Base-by-base conservation (phyloP, 139 green algal species). In the Spirogloea muscicola region DNA sequence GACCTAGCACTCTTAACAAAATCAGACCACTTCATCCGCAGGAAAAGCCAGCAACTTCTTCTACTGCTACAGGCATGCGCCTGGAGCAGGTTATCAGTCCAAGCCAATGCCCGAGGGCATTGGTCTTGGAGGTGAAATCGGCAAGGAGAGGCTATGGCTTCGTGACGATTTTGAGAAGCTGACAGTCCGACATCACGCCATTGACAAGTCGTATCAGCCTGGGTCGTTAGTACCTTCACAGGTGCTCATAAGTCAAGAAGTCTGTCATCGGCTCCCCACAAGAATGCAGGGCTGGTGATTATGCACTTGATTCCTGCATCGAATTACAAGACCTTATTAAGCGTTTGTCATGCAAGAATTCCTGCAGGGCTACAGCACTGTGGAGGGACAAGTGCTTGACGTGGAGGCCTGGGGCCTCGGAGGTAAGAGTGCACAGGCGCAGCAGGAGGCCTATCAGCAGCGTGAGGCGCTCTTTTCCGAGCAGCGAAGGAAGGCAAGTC, bases 401-500 rank as follows among this genome's bases (percentile, higher is more conserved):
- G 48, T 74, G 9, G 25, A 68, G 27, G 65, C 46, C 7, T 74
- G 65, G 65, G 65, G 65, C 41, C 1, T 74, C 1, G 65, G 65
- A 0, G 65, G 65, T 29, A 29, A 31, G 44, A 27, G 0, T 0
- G 65, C 65, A 16, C 44, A 65, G 33, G 65, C 38, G 34, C 33
- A 74, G 65, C 13, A 27, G 43, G 21, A 21, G 16, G 42, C 65
- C 18, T 74, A 68, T 68, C 44, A 67, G 42, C 18, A 74, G 18
- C 44, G 65, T 25, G 65, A 74, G 43, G 21, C 48, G 65, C 42
- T 66, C 2, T 74, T 74, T 13, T n/a, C 43, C 0, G 65, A 74
- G 25, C 65, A 74, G 42, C 33, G 65, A 21, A 43, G 48, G n/a
- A 74, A 74, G 65, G 65, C 65, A 68, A 61, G 65, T 52, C 44